Percentiles rank a stretch among this genome's conserved stretches.
These are phyloP conservation scores for Irpex sp. DNA, from an alignment of 1,284 basidiomycete genomes.

Conservation along the genomic window DNA sequence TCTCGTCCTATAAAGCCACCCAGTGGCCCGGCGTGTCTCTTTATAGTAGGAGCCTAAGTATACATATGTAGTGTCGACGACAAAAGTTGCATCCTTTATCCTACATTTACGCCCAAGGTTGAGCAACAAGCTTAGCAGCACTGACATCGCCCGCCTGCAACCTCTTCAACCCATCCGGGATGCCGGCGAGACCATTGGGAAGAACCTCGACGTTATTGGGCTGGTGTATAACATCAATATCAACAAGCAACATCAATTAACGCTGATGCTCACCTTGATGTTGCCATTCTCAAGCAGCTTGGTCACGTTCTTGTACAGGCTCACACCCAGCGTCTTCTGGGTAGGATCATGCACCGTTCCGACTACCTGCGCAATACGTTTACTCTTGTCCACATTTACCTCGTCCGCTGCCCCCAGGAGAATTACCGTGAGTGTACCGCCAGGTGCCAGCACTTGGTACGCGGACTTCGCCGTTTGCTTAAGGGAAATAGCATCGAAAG, in stretches of 20 bases:
- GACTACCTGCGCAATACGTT: neutral
- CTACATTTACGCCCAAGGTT: constrained; percentile 23
- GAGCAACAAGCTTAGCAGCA: constrained; percentile 44
- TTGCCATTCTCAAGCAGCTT: neutral
- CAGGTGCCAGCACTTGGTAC: constrained; percentile 9
- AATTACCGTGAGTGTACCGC: constrained; percentile 8
- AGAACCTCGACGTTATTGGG: constrained; percentile 36
- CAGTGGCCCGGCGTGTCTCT: too few relatives aligned
- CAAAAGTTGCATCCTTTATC: too few relatives aligned
- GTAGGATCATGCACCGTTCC: neutral
- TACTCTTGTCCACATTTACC: neutral
- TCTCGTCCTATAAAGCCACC: too few relatives aligned
- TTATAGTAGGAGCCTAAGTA: too few relatives aligned
- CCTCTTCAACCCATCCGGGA: constrained; percentile 38
- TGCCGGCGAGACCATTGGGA: constrained; percentile 41
- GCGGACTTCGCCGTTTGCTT: constrained; percentile 7
- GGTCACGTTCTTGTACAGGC: neutral
- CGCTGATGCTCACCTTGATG: neutral
- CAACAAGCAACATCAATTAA: neutral
- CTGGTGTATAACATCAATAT: neutral
- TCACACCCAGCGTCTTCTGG: neutral
- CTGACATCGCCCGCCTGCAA: constrained; percentile 41
- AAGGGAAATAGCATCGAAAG: constrained; percentile 8
- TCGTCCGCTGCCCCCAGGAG: neutral
- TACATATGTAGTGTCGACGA: too few relatives aligned